phyloP scores from a whole-genome alignment of 345 rosid genomes.

The Aquilaria sinensis region DNA sequence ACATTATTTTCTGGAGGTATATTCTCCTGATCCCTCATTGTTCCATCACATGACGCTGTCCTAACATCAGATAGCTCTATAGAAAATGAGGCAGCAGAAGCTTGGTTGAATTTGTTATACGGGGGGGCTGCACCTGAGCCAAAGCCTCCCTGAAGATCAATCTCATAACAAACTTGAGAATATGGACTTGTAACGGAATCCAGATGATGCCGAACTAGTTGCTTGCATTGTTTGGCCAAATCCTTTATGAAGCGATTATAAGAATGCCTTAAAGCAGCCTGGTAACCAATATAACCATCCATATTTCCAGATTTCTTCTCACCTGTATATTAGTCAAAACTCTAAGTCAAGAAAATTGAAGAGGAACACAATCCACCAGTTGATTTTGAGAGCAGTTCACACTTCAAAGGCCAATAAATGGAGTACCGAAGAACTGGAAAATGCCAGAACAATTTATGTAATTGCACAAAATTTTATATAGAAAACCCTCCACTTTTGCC shows the following conservation, averaged over 20 bases:
- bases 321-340: slow-evolving; percentile 32
- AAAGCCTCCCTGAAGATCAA: slow-evolving; percentile 53
- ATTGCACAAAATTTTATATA: too few relatives aligned
- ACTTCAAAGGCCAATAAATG: background rate
- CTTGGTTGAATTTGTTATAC: slow-evolving; percentile 38
- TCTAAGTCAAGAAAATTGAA: background rate
- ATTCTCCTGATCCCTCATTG: slow-evolving; percentile 68
- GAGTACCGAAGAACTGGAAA: background rate
- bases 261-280: slow-evolving; percentile 76
- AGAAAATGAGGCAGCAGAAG: slow-evolving; percentile 52
- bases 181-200: slow-evolving; percentile 96
- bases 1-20: slow-evolving; percentile 61
- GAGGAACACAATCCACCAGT: background rate
- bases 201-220: slow-evolving; percentile 83
- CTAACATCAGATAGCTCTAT: slow-evolving; percentile 65
- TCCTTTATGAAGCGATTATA: slow-evolving; percentile 68
- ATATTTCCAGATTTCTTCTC: slow-evolving; percentile 56
- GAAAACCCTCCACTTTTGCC: too few relatives aligned
- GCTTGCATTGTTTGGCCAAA: slow-evolving; percentile 84
- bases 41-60: slow-evolving; percentile 36
- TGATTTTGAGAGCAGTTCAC: background rate
- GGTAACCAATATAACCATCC: slow-evolving; percentile 89
- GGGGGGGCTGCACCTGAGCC: slow-evolving; percentile 32
- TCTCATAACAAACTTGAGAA: slow-evolving; percentile 87
- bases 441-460: background rate